Base-by-base conservation (phyloP, 1,139 yeast genomes). In the Blastobotrys serpentis region DNA sequence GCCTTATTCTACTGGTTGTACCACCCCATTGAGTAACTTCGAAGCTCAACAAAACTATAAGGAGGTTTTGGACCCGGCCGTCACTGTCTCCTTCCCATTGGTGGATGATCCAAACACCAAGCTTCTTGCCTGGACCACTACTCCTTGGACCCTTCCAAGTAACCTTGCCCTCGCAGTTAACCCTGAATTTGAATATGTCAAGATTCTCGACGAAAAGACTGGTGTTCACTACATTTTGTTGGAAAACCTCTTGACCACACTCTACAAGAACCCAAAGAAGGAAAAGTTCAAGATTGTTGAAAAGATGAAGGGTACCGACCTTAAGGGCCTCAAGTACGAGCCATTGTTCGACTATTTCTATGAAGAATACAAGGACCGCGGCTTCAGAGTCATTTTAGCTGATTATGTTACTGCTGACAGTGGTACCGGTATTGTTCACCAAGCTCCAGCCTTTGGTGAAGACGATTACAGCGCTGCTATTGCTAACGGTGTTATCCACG, bases 371-470 rank as follows among this genome's bases (percentile, higher is more conserved):
- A 77, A 81, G 66, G 90, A 82, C 44, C 42, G 56, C 42, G 98
- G 85, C 11, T 92, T 86, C 77, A 79, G 77, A 63, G 96, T 92
- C 60, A 80, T 87, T 61, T 72, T 76, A 49, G 97, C 84, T 51
- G 85, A 79, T 58, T 92, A 86, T 65, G 98, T 92, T 63, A 81
- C 96, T 49, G 81, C 77, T 56, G 98, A 92, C 58, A 85, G 95
- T 47, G 99, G 99, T 88, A 87, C 98, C 50, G 99, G 99, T 82
- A 81, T 92, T 66, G 99, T 92, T 55, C 98, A 92, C 69, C 96
- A 90, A 70, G 82, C 98, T 43, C 98, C 99, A 57, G 94, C 98
- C 45, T 94, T 89, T 73, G 99, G 99, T 84, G 99, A 92, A 73
- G 95, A 83, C 71, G 99, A 94, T 90, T 89, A 82, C 77, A 78